Evolutionary conservation across 2,329 filamentous ascomycete species (phyloP).

Genomic region (Rutstroemia sp.): DNA sequence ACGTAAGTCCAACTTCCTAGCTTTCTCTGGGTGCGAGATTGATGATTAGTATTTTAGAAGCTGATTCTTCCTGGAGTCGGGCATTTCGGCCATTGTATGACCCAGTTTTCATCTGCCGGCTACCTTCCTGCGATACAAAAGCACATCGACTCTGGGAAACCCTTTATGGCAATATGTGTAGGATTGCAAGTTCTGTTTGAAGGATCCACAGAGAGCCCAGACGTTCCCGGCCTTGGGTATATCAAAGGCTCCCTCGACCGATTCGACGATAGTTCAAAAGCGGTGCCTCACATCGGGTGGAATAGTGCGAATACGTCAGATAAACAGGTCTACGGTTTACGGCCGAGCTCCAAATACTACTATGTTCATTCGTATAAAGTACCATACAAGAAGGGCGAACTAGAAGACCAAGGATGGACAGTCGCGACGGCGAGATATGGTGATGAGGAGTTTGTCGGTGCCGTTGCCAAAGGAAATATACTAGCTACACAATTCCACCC

Average conservation of each 20-base stretch:
- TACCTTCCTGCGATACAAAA: conserved; percentile 75
- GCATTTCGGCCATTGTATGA: conserved; percentile 93
- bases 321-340: conserved; percentile 68
- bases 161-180: conserved; percentile 97
- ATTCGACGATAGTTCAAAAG: conserved; percentile 72
- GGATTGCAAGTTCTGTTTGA: conserved; percentile 86
- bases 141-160: conserved; percentile 86
- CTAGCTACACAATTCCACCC: conserved; percentile 96
- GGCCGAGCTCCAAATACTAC: conserved; percentile 87
- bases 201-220: conserved; percentile 71
- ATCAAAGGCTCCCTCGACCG: conserved; percentile 64
- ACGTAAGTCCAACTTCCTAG: conserved; percentile 46
- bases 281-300: conserved; percentile 99
- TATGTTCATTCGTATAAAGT: conserved; percentile 95
- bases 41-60: conserved; percentile 48
- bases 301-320: conserved; percentile 69
- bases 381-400: conserved; percentile 62
- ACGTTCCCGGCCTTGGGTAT: conserved; percentile 66
- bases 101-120: conserved; percentile 71
- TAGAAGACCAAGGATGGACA: conserved; percentile 79
- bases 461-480: conserved; percentile 76
- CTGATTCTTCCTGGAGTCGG: conserved; percentile 94
- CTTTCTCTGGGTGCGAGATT: background rate
- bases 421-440: conserved; percentile 90
- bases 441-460: conserved; percentile 82